A percentile compares a stretch with the other conserved stretches of the same genome.
These are phyloP conservation scores for Amaranthus hypochondriacus DNA, from an alignment of 148 eudicot species.

Conservation along the genomic window DNA sequence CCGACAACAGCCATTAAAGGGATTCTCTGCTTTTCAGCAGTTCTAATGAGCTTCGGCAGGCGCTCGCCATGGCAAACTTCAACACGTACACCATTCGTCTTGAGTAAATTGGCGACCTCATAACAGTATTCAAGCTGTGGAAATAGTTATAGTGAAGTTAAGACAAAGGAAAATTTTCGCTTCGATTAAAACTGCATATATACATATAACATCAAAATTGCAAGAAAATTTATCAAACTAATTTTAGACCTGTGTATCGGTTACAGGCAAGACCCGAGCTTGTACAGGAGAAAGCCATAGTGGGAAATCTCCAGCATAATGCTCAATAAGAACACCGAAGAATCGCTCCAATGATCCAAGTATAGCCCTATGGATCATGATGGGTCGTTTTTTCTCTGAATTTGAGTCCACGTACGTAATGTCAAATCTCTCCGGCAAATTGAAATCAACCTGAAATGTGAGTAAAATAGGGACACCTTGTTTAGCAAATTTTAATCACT, in stretches of 20 bases:
- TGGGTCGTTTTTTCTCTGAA: conserved; percentile 84
- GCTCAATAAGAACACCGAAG: conserved; percentile 97
- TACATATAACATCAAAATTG: not conserved
- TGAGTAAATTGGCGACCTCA: conserved; percentile 50
- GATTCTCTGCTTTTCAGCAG: conserved; percentile 81
- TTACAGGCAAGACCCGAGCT: conserved; percentile 86
- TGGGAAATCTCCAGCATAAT: conserved; percentile 97
- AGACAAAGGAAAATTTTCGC: not conserved
- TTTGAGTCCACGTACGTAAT: conserved; percentile 84
- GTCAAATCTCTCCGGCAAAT: conserved; percentile 93
- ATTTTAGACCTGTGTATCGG: conserved; percentile 67
- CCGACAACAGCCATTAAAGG: conserved; percentile 95
- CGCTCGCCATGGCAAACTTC: conserved; percentile 93
- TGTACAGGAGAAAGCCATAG: conserved; percentile 94
- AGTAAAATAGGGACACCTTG: not conserved
- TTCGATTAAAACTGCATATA: not conserved
- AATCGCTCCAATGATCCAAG: conserved; percentile 97
- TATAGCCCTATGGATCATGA: conserved; percentile 97
- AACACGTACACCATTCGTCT: conserved; percentile 63
- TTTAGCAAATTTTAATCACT: conserved; percentile 3
- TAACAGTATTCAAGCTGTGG: conserved; percentile 68
- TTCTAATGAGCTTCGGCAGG: conserved; percentile 80
- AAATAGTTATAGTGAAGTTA: not conserved
- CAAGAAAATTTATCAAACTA: not conserved
- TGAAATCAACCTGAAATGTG: conserved; percentile 81